Conservation (phyloP, 1,284 basidiomycete species). For the Cryptococcus hybrid region DNA sequence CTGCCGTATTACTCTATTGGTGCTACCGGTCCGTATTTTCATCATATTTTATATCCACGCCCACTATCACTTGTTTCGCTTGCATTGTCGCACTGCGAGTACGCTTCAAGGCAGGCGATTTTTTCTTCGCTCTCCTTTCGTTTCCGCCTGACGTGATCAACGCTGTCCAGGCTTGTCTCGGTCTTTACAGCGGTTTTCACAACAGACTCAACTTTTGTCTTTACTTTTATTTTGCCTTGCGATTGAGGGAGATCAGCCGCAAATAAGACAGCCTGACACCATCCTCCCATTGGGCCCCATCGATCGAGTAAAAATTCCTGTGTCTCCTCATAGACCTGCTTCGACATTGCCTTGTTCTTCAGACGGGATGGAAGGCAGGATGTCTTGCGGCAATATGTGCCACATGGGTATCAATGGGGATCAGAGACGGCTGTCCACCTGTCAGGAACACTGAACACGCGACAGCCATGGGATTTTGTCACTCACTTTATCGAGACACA, state of each 20-base stretch:
- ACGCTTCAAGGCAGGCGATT: constrained; percentile 6
- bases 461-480: not conserved
- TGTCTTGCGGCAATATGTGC: constrained; percentile 80
- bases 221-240: not conserved
- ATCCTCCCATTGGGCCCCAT: constrained; percentile 86
- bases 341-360: constrained; percentile 62
- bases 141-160: not conserved
- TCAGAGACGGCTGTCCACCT: constrained; percentile 64
- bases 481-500: constrained; percentile 86
- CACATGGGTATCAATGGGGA: constrained; percentile 92
- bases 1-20: not conserved
- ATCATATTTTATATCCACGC: not conserved
- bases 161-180: too few species aligned
- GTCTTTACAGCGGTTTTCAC: not conserved
- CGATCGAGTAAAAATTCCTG: constrained; percentile 61
- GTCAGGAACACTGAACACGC: not conserved
- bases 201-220: constrained; percentile 2
- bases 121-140: not conserved
- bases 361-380: constrained; percentile 60
- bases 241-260: constrained; percentile 38
- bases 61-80: not conserved
- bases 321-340: constrained; percentile 73
- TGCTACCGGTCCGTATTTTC: not conserved
- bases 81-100: constrained; percentile 11
- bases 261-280: constrained; percentile 79